Evolutionary conservation across 2,329 filamentous ascomycete species (phyloP), one percentile per base, ranked within the genome.

Genomic region (Parafenestella ontariensis): DNA sequence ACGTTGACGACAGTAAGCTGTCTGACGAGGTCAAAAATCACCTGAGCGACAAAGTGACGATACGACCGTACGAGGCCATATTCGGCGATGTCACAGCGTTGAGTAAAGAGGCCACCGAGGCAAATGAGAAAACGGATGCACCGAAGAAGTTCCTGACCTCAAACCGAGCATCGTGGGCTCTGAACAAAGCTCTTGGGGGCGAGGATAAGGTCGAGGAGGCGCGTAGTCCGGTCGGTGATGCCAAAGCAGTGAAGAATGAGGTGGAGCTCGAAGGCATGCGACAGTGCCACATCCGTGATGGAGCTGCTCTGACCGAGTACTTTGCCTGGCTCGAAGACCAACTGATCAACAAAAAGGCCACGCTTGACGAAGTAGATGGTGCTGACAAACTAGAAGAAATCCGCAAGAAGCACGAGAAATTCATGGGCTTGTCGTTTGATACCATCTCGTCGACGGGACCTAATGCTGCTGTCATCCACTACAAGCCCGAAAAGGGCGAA

Each of bases 281-380:
- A 57, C 86, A 90, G 52, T 98, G 95, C 72, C 95, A 99, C 72
- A 87, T 98, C 64, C 87, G 95, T 60, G 95, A 99, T 69, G 95
- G 95, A 42, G 92, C 92, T 42, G 94, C 95, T 1, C 77, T 98
- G 57, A 93, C 87, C 51, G 88, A 96, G 72, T 99, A 92, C 75
- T 97, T 99, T 75, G 92, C 95, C 11, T 99, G 95, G 95, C 84
- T 99, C 3, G 95, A 99, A 75, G 86, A 97, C 67, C 89, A 97
- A 70, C 81, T 99, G 21, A 73, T 91, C 54, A 85, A 83, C 62
- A 88, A 94, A 74, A 89, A 89, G 58, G 84, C 83, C 1, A 83
- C 80, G 3, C 77, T 99, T 7, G 92, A 98, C 69, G 95, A 99
- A 74, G 92, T 97, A 2, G 83, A 91, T 62, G 95, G 86, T n/a